A percentile compares a stretch with the other conserved stretches of the same genome.
Evolutionary conservation across 2,329 filamentous ascomycete genomes (phyloP).

Genomic region (Albifimbria verrucaria): DNA sequence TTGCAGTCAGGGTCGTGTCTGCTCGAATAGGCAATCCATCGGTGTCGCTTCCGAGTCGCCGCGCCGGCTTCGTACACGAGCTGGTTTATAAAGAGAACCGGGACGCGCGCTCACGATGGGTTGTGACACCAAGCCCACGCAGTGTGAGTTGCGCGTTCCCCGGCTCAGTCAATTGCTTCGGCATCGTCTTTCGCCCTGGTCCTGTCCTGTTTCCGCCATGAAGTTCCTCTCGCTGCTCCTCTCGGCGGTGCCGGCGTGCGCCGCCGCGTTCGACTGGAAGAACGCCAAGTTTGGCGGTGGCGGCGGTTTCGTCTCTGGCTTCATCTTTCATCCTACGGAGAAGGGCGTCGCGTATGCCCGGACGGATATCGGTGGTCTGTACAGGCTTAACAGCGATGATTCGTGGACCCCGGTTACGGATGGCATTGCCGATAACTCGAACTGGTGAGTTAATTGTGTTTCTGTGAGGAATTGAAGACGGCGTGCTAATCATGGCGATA

Average conservation of each 20-base stretch:
- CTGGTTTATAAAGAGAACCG: background rate
- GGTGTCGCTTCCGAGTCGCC: background rate
- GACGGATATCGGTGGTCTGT: slow-evolving; percentile 56
- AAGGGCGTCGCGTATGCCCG: slow-evolving; percentile 46
- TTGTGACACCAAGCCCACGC: too few relatives aligned
- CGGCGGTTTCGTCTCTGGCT: slow-evolving; percentile 53
- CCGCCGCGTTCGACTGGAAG: slow-evolving; percentile 38
- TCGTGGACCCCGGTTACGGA: slow-evolving; percentile 39
- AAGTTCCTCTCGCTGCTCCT: slow-evolving; percentile 8
- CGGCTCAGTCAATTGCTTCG: background rate
- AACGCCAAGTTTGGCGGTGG: slow-evolving; percentile 53
- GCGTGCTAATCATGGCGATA: slow-evolving; percentile 14
- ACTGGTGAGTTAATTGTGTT: slow-evolving; percentile 35
- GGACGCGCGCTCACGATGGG: background rate
- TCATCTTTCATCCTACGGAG: slow-evolving; percentile 52
- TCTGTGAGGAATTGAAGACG: background rate
- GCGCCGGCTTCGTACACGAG: background rate
- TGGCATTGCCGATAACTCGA: slow-evolving; percentile 34
- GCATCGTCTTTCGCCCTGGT: too few relatives aligned
- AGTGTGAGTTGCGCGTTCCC: too few relatives aligned
- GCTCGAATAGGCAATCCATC: background rate
- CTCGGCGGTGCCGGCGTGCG: slow-evolving; percentile 16
- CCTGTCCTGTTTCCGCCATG: slow-evolving; percentile 1
- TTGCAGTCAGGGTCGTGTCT: background rate
- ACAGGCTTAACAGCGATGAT: slow-evolving; percentile 52